Base-by-base conservation (phyloP, 371 early-diverging fungal species). In the Phascolomyces articulosus region DNA sequence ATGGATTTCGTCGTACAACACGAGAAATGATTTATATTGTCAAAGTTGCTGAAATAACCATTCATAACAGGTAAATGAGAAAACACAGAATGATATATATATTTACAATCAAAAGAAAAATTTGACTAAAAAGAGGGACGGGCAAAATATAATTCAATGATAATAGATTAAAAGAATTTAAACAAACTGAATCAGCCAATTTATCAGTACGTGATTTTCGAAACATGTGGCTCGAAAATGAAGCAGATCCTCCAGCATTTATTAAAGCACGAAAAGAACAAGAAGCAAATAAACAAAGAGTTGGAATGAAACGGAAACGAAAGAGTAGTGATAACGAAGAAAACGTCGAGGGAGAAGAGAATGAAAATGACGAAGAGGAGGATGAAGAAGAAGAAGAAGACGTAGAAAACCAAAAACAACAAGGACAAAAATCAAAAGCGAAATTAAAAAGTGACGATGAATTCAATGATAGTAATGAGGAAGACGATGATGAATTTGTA, bases 1-100 rank as follows among this genome's bases (percentile, higher is more conserved):
- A 98, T 68, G 93, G 93, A 28, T 98, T 95, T 67, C 82, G 90
- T 53, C 87, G 98, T 57, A 90, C 96, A 0, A 82, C 87, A 13
- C 81, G 79, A 26, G 99, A 99, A 73, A 91, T 99, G 59, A 93
- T 96, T 47, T 82, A 85, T 55, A 91, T 97, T 1, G 99, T 98
- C 49, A 96, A 96, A 74, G 96, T 98, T 24, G 94, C 94, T 40
- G 95, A 93, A 64, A 75, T 85, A 0, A 99, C 99, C 0, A 87
- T 99, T 51, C 83, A 89, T 62, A 93, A 91, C 65, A 83, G 98
- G 84, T 86, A 72, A 63, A 26, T 40, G n/a, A n/a, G n/a, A n/a
- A n/a, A n/a, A n/a, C n/a, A n/a, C n/a, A n/a, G n/a, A n/a, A n/a
- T n/a, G n/a, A n/a, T n/a, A n/a, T 27, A n/a, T 7, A 21, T 20